Evolutionary conservation across 352 stramenopile genomes (phyloP), one percentile per base, ranked within the genome.

Genomic region (Phytophthora pini): DNA sequence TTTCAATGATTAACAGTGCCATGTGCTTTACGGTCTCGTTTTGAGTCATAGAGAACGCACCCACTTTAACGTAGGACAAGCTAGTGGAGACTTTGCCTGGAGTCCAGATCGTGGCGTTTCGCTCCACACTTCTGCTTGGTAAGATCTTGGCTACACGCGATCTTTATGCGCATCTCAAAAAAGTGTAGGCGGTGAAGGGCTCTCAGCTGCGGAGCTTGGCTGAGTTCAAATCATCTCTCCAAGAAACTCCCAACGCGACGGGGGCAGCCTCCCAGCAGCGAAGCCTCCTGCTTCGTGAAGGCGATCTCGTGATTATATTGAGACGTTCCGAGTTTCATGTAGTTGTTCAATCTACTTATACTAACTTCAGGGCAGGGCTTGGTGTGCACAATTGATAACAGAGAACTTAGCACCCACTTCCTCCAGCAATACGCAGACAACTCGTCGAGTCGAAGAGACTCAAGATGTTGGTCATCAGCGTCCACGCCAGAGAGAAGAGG

Each of bases 391-490:
- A 26, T 4, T 26, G 24, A 26, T 2, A 2, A 26, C 24, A 4
- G 24, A 26, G 24, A 26, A 32, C 6, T 48, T 68, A 70, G 68
- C 78, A 85, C 11, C 76, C 74, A 5, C 55, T 82, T n/a, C 76
- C 79, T 24, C 79, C 79, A 15, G 76, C 73, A 41, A 87, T 83
- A 12, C 76, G 71, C 22, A 87, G 60, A 44, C 76, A 87, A 29
- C 63, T 74, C 8, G 82, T 91, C n/a, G 68, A 74, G 26, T 73
- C 58, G 54, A 70, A 87, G 10, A 89, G 52, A 43, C 70, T 82
- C n/a, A 90, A 43, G 38, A 89, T 59, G 58, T 89, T 89, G 34
- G 77, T 88, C 74, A 82, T 87, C 43, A 89, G 31, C 5, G 74
- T 79, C 77, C 78, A 89, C 4, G 31, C 22, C 27, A 89, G 51